Evolutionary conservation across 1,284 basidiomycete species (phyloP).

Genomic region (Apiotrichum siamense): DNA sequence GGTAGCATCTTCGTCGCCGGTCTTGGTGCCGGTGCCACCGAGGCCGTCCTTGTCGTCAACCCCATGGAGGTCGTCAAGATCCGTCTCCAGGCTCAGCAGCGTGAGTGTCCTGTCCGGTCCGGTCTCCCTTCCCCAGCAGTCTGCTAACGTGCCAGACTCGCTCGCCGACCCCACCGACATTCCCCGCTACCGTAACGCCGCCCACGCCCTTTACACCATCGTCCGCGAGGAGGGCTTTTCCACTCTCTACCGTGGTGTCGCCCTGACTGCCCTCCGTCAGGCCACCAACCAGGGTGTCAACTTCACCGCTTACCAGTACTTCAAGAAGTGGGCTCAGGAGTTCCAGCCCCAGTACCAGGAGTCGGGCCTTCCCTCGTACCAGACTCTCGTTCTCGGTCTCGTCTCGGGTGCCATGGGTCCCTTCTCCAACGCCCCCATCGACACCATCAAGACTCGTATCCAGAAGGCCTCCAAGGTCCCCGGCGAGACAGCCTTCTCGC

Average conservation of each 20-base stretch:
- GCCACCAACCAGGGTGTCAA: slow-evolving; percentile 99
- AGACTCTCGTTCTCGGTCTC: slow-evolving; percentile 88
- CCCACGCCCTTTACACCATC: slow-evolving; percentile 93
- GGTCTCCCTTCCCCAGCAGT: too few species aligned
- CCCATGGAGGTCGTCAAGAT: slow-evolving; percentile 99
- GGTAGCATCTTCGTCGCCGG: slow-evolving; percentile 64
- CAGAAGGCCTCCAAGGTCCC: slow-evolving; percentile 77
- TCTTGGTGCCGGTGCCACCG: slow-evolving; percentile 86
- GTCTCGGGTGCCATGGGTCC: slow-evolving; percentile 97
- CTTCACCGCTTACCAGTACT: slow-evolving; percentile 96
- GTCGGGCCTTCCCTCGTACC: slow-evolving; percentile 72
- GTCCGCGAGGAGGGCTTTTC: slow-evolving; percentile 82
- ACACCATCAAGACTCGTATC: slow-evolving; percentile 84
- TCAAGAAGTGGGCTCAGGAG: slow-evolving; percentile 74
- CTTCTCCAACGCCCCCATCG: slow-evolving; percentile 93
- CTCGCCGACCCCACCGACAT: slow-evolving; percentile 91
- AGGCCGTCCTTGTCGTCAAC: slow-evolving; percentile 89
- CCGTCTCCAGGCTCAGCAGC: slow-evolving; percentile 93
- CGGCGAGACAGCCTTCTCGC: slow-evolving; percentile 64
- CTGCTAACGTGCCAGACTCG: slow-evolving; percentile 55
- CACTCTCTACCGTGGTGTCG: slow-evolving; percentile 88
- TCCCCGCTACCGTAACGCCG: slow-evolving; percentile 93
- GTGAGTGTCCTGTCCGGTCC: too few species aligned
- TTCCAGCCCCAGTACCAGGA: slow-evolving; percentile 67
- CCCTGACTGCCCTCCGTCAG: slow-evolving; percentile 87